Percentiles rank a stretch among this genome's conserved stretches.
Conservation (phyloP, 2,329 filamentous ascomycete species). For the Ascochyta fabae region DNA sequence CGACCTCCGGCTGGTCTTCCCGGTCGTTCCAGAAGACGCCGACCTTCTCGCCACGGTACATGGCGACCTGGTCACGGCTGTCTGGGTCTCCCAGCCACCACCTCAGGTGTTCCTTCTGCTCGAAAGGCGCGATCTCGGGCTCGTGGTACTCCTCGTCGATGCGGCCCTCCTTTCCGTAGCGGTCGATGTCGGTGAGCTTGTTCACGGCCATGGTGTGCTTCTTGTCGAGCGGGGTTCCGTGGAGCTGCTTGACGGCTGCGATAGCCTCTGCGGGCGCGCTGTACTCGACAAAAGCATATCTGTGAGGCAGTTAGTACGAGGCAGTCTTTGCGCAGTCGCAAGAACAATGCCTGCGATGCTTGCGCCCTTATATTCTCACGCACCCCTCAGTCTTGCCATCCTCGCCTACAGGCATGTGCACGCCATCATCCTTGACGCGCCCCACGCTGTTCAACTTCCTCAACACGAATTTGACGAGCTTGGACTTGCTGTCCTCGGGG, state of each 20-base stretch:
- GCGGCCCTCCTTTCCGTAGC: constrained; percentile 91
- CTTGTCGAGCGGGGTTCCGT: constrained; percentile 90
- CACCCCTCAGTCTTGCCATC: constrained; percentile 87
- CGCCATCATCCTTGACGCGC: constrained; percentile 80
- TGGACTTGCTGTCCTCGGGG: constrained; percentile 86
- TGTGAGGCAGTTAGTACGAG: constrained; percentile 49
- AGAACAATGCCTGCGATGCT: constrained; percentile 7
- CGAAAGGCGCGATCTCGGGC: constrained; percentile 82
- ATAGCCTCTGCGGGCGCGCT: constrained; percentile 87
- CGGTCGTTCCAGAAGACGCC: constrained; percentile 99
- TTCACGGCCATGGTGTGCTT: constrained; percentile 95
- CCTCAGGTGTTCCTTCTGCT: constrained; percentile 90
- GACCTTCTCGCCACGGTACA: constrained; percentile 90
- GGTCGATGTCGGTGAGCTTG: constrained; percentile 97
- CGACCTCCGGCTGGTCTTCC: constrained; percentile 82
- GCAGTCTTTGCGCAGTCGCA: constrained; percentile 1
- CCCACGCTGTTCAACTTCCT: constrained; percentile 90
- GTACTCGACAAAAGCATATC: constrained; percentile 97
- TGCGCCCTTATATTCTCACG: constrained; percentile 38
- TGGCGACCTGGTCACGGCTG: constrained; percentile 92
- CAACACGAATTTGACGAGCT: constrained; percentile 94
- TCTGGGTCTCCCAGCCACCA: constrained; percentile 91
- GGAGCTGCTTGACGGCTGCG: constrained; percentile 85
- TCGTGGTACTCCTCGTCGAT: constrained; percentile 89
- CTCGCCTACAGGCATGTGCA: constrained; percentile 93